Evolutionary conservation across 345 rosid species (phyloP).

Genomic region (Eucalyptus curtisii): DNA sequence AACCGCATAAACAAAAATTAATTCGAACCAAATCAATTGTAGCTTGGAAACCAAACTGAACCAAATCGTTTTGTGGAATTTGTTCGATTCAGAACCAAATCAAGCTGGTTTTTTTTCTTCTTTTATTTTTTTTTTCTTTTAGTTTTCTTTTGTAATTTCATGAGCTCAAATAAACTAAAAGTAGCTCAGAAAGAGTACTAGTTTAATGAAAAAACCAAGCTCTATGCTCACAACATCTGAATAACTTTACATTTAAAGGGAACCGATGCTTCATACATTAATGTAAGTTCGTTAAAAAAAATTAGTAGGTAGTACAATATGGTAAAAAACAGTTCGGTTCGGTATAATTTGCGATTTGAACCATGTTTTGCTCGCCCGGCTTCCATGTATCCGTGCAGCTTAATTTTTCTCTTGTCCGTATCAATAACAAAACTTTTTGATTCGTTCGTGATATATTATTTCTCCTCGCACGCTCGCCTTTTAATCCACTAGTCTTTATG

Average conservation of each 20-base stretch:
- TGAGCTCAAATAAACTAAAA: neutral
- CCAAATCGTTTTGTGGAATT: neutral
- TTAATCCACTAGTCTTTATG: neutral
- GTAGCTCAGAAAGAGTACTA: neutral
- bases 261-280: too few species aligned
- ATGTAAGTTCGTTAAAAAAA: too few species aligned
- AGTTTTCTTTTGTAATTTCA: neutral
- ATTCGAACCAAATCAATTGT: neutral
- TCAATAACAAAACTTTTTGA: neutral
- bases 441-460: neutral
- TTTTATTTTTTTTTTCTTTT: too few species aligned
- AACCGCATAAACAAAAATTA: neutral
- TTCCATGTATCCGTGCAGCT: neutral
- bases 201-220: neutral
- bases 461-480: too few species aligned
- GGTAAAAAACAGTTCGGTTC: neutral
- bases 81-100: neutral
- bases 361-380: neutral
- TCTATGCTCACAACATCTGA: neutral
- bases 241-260: neutral
- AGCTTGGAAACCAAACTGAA: neutral
- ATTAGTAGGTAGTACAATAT: neutral
- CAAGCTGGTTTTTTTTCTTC: neutral
- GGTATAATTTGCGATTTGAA: neutral
- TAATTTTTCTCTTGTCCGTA: neutral